Percentiles rank a stretch among this genome's conserved stretches.
Evolutionary conservation across 805 yeast genomes (phyloP).

Genomic region (Lachancea sp.): DNA sequence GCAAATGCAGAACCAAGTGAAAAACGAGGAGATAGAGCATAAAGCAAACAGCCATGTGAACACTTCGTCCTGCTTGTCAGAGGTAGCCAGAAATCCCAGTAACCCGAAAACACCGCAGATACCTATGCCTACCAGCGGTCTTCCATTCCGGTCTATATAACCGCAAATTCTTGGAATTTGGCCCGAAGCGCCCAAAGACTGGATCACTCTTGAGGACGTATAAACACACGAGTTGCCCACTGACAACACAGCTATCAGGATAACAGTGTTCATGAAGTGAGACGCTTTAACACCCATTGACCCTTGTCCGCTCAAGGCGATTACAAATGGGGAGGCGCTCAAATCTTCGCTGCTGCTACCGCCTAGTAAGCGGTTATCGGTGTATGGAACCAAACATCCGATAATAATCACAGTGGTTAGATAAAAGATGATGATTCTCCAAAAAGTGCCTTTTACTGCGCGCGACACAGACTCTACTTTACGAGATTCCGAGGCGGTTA

Average conservation of each 20-base stretch:
- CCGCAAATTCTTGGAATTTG: slow-evolving; percentile 52
- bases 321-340: slow-evolving; percentile 71
- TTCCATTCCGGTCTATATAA: slow-evolving; percentile 59
- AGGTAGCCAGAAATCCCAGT: slow-evolving; percentile 51
- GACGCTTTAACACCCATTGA: slow-evolving; percentile 48
- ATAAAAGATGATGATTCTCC: slow-evolving; percentile 48
- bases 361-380: slow-evolving; percentile 35
- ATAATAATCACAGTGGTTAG: slow-evolving; percentile 38
- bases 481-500: slow-evolving; percentile 59
- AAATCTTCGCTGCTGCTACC: slow-evolving; percentile 49
- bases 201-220: slow-evolving; percentile 59
- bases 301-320: slow-evolving; percentile 60
- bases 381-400: slow-evolving; percentile 52
- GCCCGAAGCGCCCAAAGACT: slow-evolving; percentile 57
- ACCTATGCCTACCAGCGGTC: slow-evolving; percentile 55
- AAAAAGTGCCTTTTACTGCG: slow-evolving; percentile 50
- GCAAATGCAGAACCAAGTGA: slow-evolving; percentile 59
- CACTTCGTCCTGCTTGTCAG: slow-evolving; percentile 44
- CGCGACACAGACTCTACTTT: slow-evolving; percentile 30
- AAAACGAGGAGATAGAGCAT: slow-evolving; percentile 55
- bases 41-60: slow-evolving; percentile 61
- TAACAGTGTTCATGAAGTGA: slow-evolving; percentile 60
- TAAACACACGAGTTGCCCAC: slow-evolving; percentile 71
- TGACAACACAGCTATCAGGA: slow-evolving; percentile 58
- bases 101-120: slow-evolving; percentile 50